Percentiles rank a stretch among this genome's conserved stretches.
Evolutionary conservation across 2,329 filamentous ascomycete species (phyloP).

Genomic region (Alternaria dauci): DNA sequence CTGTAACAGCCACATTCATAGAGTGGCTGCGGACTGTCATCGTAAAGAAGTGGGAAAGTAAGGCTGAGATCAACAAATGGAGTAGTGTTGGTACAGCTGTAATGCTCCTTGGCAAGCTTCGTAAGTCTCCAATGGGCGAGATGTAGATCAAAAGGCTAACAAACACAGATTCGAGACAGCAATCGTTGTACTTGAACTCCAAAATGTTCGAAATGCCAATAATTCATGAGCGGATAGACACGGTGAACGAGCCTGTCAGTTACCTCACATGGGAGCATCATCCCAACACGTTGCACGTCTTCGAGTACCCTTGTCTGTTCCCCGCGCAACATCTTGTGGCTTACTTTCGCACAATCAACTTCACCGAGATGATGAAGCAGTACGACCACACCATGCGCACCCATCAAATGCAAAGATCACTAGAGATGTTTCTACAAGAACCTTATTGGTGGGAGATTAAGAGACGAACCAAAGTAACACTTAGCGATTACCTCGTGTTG

Average conservation of each 20-base stretch:
- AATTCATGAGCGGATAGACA: conserved; percentile 77
- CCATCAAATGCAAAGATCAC: conserved; percentile 37
- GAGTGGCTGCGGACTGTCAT: conserved; percentile 80
- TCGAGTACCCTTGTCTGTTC: conserved; percentile 85
- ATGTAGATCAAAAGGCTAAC: conserved; percentile 18
- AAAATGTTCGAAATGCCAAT: conserved; percentile 78
- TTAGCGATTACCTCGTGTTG: conserved; percentile 54
- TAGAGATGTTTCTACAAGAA: conserved; percentile 36
- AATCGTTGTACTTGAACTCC: conserved; percentile 59
- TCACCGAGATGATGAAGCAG: conserved; percentile 81
- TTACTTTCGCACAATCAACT: conserved; percentile 89
- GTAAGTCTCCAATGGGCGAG: conserved; percentile 53
- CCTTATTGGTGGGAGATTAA: conserved; percentile 38
- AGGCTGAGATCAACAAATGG: conserved; percentile 72
- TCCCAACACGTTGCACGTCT: conserved; percentile 73
- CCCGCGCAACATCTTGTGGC: conserved; percentile 74
- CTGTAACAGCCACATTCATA: conserved; percentile 54
- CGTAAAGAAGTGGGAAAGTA: conserved; percentile 81
- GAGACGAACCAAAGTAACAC: conserved; percentile 44
- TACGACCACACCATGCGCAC: conserved; percentile 63
- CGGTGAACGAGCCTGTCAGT: conserved; percentile 72
- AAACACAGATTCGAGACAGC: conserved; percentile 28
- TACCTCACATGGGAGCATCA: conserved; percentile 72
- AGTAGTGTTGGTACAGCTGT: conserved; percentile 80
- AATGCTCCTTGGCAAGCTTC: conserved; percentile 74